Percentiles rank a stretch among this genome's conserved stretches.
Conservation (phyloP, 441 rosid genomes). For the Isatis lusitanica region DNA sequence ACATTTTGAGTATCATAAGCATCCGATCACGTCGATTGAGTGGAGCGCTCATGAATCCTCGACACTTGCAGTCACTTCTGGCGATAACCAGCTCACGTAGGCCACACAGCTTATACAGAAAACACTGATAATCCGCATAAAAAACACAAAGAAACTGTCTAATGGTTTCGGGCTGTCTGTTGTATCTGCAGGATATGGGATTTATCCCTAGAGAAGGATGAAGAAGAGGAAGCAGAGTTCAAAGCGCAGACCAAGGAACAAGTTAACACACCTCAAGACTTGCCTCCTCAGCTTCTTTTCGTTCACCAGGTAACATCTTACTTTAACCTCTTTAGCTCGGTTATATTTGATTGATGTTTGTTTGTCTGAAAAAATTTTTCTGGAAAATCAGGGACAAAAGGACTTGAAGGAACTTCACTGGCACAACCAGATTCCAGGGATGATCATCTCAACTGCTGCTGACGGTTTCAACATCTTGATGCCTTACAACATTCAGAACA, state of each 20-base stretch:
- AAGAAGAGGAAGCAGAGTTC: slow-evolving; percentile 95
- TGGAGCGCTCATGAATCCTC: slow-evolving; percentile 96
- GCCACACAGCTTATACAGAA: slow-evolving; percentile 23
- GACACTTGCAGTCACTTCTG: slow-evolving; percentile 77
- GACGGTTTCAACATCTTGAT: slow-evolving; percentile 90
- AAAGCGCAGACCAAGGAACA: slow-evolving; percentile 74
- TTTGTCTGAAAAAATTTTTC: background rate
- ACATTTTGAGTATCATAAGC: slow-evolving; percentile 86
- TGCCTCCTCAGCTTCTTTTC: slow-evolving; percentile 95
- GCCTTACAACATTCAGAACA: slow-evolving; percentile 89
- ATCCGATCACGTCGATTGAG: slow-evolving; percentile 83
- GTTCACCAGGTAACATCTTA: slow-evolving; percentile 72
- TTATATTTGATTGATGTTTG: background rate
- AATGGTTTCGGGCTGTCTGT: background rate
- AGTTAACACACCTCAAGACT: slow-evolving; percentile 79
- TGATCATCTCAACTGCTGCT: slow-evolving; percentile 78
- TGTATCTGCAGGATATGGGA: slow-evolving; percentile 76
- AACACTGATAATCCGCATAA: background rate
- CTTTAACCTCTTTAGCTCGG: background rate
- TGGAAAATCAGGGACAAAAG: slow-evolving; percentile 72
- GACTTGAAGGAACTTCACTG: slow-evolving; percentile 95
- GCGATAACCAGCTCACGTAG: slow-evolving; percentile 90
- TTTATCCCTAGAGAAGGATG: slow-evolving; percentile 86
- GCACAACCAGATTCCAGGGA: slow-evolving; percentile 91
- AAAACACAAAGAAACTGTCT: background rate